A percentile compares a stretch with the other conserved stretches of the same genome.
These are phyloP conservation scores for Aspergillus eucalypticola DNA, from an alignment of 2,329 filamentous ascomycete species.

Conservation along the genomic window DNA sequence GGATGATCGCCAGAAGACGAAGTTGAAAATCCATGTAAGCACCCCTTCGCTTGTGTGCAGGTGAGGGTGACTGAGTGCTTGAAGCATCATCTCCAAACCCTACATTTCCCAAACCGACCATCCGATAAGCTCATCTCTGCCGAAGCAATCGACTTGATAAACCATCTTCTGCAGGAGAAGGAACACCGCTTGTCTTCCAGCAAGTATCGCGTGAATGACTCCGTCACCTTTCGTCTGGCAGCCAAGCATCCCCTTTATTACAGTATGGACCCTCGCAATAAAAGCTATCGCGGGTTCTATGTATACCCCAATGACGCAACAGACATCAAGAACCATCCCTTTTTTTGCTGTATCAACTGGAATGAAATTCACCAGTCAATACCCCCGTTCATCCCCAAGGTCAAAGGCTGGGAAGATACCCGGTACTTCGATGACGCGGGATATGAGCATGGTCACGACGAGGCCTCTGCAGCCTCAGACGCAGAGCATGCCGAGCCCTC, in stretches of 20 bases:
- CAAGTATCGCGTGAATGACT: slow-evolving; percentile 70
- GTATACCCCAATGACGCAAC: slow-evolving; percentile 83
- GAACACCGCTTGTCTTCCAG: slow-evolving; percentile 73
- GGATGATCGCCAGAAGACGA: slow-evolving; percentile 79
- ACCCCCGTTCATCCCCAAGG: slow-evolving; percentile 78
- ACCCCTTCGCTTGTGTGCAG: neutral
- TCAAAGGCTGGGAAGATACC: slow-evolving; percentile 69
- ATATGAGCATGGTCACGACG: slow-evolving; percentile 42
- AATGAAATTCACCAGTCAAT: slow-evolving; percentile 66
- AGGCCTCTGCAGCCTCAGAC: slow-evolving; percentile 17
- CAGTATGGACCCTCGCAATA: slow-evolving; percentile 34
- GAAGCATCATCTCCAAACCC: slow-evolving; percentile 68
- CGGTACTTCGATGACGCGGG: slow-evolving; percentile 86
- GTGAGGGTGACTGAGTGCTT: slow-evolving; percentile 9
- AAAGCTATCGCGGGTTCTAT: slow-evolving; percentile 56
- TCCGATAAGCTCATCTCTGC: slow-evolving; percentile 62
- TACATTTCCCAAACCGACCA: slow-evolving; percentile 67
- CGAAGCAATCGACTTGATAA: slow-evolving; percentile 76
- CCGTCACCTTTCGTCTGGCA: slow-evolving; percentile 32
- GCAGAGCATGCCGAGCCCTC: slow-evolving; percentile 12
- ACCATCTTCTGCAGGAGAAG: slow-evolving; percentile 70
- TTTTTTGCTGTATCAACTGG: slow-evolving; percentile 82
- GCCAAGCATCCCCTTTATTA: slow-evolving; percentile 34
- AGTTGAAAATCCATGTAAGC: slow-evolving; percentile 76
- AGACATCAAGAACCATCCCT: slow-evolving; percentile 85